Evolutionary conservation across 2,329 filamentous ascomycete genomes (phyloP), one percentile per base, ranked within the genome.

Genomic region (Colletotrichum sansevieriae): DNA sequence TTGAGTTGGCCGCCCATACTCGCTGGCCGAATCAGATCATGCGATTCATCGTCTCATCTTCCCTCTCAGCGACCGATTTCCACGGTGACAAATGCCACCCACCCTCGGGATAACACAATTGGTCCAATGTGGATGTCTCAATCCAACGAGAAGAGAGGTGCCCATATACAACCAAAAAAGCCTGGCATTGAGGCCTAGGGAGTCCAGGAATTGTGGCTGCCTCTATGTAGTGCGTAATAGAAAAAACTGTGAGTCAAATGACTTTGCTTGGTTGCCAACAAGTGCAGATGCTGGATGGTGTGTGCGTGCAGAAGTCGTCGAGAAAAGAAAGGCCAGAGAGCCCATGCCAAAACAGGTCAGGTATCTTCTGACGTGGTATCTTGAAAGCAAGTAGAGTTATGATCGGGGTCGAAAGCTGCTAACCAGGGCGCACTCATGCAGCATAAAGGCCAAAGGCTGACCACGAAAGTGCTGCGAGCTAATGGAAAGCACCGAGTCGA

Each of bases 321-420:
- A 68, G 56, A 67, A 56, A 60, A 65, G 52, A 59, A 68, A 68
- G 41, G 65, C 43, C 62, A 35, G 41, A 65, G 47, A 43, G 62
- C 49, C 62, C 55, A 59, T 65, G 55, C 62, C 55, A 22, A 60
- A 65, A 55, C 33, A 22, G 62, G 37, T 63, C 49, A 56, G 55
- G 56, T 35, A 29, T 63, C 54, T 47, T 59, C 65, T 41, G 62
- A 60, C 55, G 62, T 68, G 65, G 65, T 68, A 68, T 68, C 65
- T 68, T 68, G 62, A 68, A 68, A 68, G 65, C 62, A 68, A 65
- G 61, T 59, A 68, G 65, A 56, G 65, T 68, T 65, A 55, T 68
- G 65, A 55, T 65, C 25, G 51, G 41, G 55, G 46, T 54, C 49
- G 49, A 68, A 65, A 68, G 65, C 22, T 43, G 62, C 65, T 41